phyloP scores from a whole-genome alignment of 1,284 basidiomycete species.

The Fomitopsis pinicola region DNA sequence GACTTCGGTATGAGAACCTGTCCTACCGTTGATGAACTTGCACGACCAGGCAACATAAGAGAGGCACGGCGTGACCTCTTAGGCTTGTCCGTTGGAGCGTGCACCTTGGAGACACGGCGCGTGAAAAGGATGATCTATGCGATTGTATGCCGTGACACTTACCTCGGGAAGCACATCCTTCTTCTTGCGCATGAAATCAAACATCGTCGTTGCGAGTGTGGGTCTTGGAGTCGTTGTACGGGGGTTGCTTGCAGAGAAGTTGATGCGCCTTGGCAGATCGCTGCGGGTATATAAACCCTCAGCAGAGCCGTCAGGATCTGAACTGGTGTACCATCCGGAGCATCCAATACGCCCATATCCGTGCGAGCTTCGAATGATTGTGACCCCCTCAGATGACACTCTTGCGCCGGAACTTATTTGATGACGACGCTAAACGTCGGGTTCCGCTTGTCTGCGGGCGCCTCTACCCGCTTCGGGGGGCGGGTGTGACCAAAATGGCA shows the following conservation, averaged over 20 bases:
- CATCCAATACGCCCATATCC: slow-evolving; percentile 4
- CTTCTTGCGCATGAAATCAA: slow-evolving; percentile 15
- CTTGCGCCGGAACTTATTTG: slow-evolving; percentile 5
- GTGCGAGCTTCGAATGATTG: slow-evolving; percentile 1
- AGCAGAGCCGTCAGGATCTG: slow-evolving; percentile 1
- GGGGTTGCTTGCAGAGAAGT: not conserved
- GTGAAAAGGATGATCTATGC: too few species aligned
- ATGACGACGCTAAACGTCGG: not conserved
- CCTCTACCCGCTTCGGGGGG: not conserved
- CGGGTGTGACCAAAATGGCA: not conserved
- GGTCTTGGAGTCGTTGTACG: not conserved
- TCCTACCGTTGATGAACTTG: not conserved
- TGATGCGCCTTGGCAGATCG: too few species aligned
- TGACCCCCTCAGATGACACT: slow-evolving; percentile 6
- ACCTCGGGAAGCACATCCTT: slow-evolving; percentile 2
- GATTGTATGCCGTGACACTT: not conserved
- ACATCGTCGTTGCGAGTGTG: slow-evolving; percentile 12
- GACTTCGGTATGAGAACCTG: not conserved
- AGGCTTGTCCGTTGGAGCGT: not conserved
- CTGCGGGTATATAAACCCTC: not conserved
- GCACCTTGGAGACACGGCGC: not conserved
- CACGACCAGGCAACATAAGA: not conserved
- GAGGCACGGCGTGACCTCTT: not conserved
- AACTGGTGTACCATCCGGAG: slow-evolving; percentile 6
- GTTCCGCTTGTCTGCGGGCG: not conserved